Evolutionary conservation across 805 yeast species (phyloP).

Genomic region (Maudiozyma bulderi): DNA sequence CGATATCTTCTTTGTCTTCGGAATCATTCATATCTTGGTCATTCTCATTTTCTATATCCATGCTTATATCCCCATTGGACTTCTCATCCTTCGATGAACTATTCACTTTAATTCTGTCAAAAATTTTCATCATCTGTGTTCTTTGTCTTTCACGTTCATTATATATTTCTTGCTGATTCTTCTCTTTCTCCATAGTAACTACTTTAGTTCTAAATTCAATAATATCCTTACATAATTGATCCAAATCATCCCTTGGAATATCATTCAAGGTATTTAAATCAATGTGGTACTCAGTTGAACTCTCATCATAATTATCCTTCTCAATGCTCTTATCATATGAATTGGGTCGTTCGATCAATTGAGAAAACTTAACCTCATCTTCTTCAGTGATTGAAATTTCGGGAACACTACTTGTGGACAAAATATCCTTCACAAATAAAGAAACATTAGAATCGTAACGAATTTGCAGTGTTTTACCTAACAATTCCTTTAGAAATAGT

Average conservation of each 20-base stretch:
- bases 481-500: not conserved
- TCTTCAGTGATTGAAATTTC: not conserved
- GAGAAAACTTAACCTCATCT: not conserved
- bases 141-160: constrained; percentile 22
- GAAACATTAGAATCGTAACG: constrained; percentile 16
- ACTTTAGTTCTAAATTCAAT: constrained; percentile 49
- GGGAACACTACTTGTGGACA: not conserved
- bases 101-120: constrained; percentile 20
- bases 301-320: not conserved
- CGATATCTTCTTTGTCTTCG: constrained; percentile 10
- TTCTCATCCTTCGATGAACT: constrained; percentile 6
- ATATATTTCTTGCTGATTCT: constrained; percentile 35
- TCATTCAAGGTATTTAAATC: constrained; percentile 25
- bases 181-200: constrained; percentile 41
- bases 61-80: not conserved
- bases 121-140: constrained; percentile 19
- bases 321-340: not conserved
- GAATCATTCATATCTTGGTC: constrained; percentile 2
- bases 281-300: constrained; percentile 16
- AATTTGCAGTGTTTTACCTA: not conserved
- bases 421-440: constrained; percentile 9
- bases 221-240: constrained; percentile 35
- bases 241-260: constrained; percentile 20
- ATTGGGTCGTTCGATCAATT: not conserved
- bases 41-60: constrained; percentile 11